Evolutionary conservation across 768 basidiomycete species (phyloP), one percentile per base, ranked within the genome.

Genomic region (Rossbeevera mucosa): DNA sequence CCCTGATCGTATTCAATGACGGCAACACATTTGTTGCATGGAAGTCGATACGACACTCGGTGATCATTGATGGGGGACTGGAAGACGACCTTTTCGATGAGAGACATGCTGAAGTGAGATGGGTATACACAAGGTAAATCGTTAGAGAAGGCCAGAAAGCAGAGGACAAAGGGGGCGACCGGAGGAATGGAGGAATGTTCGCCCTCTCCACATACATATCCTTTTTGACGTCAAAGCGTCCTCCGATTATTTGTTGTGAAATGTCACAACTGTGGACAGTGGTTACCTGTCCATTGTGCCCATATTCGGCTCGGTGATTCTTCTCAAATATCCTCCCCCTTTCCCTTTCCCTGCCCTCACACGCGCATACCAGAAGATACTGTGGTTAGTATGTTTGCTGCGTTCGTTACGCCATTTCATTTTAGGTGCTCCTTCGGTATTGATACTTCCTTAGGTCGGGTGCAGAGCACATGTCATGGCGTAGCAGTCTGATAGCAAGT

Each of bases 231-330:
- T 59, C 53, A 4, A 55, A 44, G 51, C 22, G 44, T 50, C 48
- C 58, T 53, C 57, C 54, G 53, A 53, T 66, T 66, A 65, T 67
- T 66, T 68, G 61, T 65, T 65, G 66, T 64, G 65, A 63, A 65
- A 56, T 59, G 61, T 44, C 40, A 44, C 36, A 40, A 41, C 52
- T 53, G 55, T 63, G 65, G 63, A 57, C 42, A 30, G 52, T 55
- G 49, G 36, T 42, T 50, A 49, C 51, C 45, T 47, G 29, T 50
- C 51, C 24, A 64, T 66, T 61, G 61, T 63, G 43, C 48, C 61
- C 51, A 54, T 60, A 55, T 53, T 30, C 33, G 59, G 59, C 43
- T 48, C 52, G 24, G 47, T 22, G 22, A 33, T 44, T 57, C 64
- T 64, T 64, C 53, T 56, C 52, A 47, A 56, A 57, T 49, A 5